Evolutionary conservation across 78 protist species (phyloP), one percentile per base, ranked within the genome.

Genomic region (Polysphondylium violaceum): DNA sequence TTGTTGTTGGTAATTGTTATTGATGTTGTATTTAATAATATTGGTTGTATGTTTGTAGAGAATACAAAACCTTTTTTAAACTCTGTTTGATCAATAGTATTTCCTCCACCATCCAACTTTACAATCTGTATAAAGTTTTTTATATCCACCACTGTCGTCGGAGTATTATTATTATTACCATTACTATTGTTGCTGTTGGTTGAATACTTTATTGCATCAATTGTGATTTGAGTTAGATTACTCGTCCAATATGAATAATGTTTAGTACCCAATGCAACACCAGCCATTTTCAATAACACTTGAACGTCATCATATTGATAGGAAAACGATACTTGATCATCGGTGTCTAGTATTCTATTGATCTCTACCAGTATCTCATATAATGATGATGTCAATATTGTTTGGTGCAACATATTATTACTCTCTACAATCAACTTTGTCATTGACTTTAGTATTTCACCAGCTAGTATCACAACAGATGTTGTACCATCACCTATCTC

Each of bases 401-500:
- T 83, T 71, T 71, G 79, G 8, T 83, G 91, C 44, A 36, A 41
- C 12, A 14, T 14, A 16, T 56, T 33, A 33, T 58, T 56, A 4
- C 44, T 2, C 40, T 56, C 27, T 51, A 74, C 12, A n/a, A 29
- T 29, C 21, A 65, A 38, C 12, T 74, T 11, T 2, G 36, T 56
- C 14, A 71, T 16, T 5, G 64, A 55, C 23, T 95, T 87, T 60
- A 99, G 75, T 60, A 99, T 65, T 71, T 96, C 98, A 44, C 98
- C 97, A 8, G 99, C 99, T 19, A 99, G 63, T 33, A 99, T 59
- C 0, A 99, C 99, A 27, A 99, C 99, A 2, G 97, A 86, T 27
- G 99, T 99, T 14, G 99, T 99, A 9, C 99, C 99, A 86, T 99
- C 99, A 2, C 99, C 99, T 33, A 96, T 96, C 92, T 98, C 99